These are phyloP conservation scores for Aspergillus cejpii DNA, from an alignment of 2,329 filamentous ascomycete species.

Conservation along the genomic window DNA sequence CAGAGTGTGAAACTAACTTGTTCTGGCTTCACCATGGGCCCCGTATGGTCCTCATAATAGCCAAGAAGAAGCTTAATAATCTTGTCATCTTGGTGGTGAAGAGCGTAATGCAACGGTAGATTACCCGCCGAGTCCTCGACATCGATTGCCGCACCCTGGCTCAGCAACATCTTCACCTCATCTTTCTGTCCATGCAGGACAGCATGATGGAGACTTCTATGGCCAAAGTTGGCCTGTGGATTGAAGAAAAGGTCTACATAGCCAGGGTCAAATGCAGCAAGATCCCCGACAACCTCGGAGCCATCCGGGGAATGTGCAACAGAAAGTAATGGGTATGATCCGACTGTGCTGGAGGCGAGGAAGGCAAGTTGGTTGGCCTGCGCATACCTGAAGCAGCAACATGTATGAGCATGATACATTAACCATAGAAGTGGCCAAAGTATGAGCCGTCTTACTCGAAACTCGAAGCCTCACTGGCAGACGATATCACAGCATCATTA, in stretches of 20 bases:
- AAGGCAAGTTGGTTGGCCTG: not conserved
- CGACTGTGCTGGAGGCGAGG: not conserved
- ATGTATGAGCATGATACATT: not conserved
- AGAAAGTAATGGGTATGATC: not conserved
- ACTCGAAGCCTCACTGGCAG: not conserved
- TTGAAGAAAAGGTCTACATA: not conserved
- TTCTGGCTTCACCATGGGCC: not conserved
- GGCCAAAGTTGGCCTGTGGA: not conserved
- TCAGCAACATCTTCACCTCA: not conserved
- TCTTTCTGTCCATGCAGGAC: not conserved
- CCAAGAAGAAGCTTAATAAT: not conserved
- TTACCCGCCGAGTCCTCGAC: not conserved
- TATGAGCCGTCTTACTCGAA: not conserved
- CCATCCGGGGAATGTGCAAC: not conserved
- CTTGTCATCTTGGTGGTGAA: not conserved
- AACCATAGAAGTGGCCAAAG: not conserved
- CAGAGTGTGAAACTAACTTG: not conserved
- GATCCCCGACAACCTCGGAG: not conserved
- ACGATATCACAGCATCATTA: not conserved
- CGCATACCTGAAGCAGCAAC: not conserved
- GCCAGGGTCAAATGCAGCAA: not conserved
- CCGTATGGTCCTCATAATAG: not conserved
- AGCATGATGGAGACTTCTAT: not conserved
- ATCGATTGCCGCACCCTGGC: not conserved
- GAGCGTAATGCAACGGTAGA: not conserved